Conservation (phyloP, 116 monocot species). For the Posidonia oceanica region DNA sequence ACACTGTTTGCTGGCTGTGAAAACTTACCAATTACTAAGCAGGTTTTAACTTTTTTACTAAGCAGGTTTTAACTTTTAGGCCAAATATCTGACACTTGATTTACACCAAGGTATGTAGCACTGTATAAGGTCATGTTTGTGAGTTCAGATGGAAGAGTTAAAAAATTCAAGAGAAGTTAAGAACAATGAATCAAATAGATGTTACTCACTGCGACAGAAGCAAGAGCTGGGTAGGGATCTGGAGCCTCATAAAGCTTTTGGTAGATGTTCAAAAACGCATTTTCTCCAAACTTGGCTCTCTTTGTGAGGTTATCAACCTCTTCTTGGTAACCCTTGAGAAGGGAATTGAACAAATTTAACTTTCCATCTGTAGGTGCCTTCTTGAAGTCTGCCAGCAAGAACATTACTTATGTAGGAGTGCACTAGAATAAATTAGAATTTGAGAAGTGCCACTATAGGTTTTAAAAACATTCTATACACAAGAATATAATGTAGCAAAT, state of each 20-base stretch:
- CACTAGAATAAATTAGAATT: too few species aligned
- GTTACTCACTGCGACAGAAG: constrained; percentile 67
- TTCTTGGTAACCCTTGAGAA: constrained; percentile 94
- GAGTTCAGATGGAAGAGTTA: background rate
- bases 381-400: constrained; percentile 68
- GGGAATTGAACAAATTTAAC: constrained; percentile 78
- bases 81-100: too few species aligned
- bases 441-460: too few species aligned
- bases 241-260: constrained; percentile 99
- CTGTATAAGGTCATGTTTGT: background rate
- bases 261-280: constrained; percentile 97
- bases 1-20: too few species aligned
- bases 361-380: constrained; percentile 91
- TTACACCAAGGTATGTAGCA: too few species aligned
- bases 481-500: too few species aligned
- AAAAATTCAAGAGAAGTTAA: background rate
- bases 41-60: too few species aligned
- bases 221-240: constrained; percentile 94
- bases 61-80: too few species aligned
- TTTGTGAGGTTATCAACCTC: constrained; percentile 99
- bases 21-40: too few species aligned
- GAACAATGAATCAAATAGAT: background rate
- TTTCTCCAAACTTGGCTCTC: constrained; percentile 99
- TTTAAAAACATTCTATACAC: too few species aligned
- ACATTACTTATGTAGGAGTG: background rate